Evolutionary conservation across 31 red algal species (phyloP), one percentile per base, ranked within the genome.

Genomic region (Asparagopsis taxiformis): DNA sequence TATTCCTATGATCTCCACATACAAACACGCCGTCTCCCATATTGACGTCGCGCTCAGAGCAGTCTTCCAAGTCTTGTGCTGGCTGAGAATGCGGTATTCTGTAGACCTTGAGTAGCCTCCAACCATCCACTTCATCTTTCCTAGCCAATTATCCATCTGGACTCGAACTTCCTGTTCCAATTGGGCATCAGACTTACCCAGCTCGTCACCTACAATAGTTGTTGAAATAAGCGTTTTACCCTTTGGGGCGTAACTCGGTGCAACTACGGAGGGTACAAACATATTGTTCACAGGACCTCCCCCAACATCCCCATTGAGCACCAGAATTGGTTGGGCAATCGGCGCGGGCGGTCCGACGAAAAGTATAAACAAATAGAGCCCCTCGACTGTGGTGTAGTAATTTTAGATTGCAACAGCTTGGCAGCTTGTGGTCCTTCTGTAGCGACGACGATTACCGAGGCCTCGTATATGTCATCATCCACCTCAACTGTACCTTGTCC

Each of bases 301-400:
- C 36, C 37, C 41, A 46, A 13, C 75, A 1, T 88, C 83, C 20
- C 87, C 91, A 52, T 91, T 94, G 24, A 98, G 55, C 29, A 91
- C 36, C 17, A 83, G 79, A 0, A 84, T 48, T 10, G 74, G 75
- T 43, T 71, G 20, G 1, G 26, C 23, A 11, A 79, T 23, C 17
- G 84, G 72, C 21, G 79, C 16, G 23, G 83, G 66, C n/a, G 33
- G 1, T 81, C 59, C 31, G 68, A 66, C 25, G 52, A 52, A 61
- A 93, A 92, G 70, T 92, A 99, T 20, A 99, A 17, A 61, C 88
- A 92, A 26, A 87, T 84, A 53, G 65, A 78, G 57, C 83, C 79
- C 15, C 62, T 62, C 31, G 57, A 86, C 31, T 10, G 22, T 22
- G 29, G 9, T 6, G 31, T 39, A 20, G 39, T 31, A 29, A 54